A percentile compares a stretch with the other conserved stretches of the same genome.
These are phyloP conservation scores for Claviceps sp. DNA, from an alignment of 2,329 filamentous ascomycete species.

Conservation along the genomic window DNA sequence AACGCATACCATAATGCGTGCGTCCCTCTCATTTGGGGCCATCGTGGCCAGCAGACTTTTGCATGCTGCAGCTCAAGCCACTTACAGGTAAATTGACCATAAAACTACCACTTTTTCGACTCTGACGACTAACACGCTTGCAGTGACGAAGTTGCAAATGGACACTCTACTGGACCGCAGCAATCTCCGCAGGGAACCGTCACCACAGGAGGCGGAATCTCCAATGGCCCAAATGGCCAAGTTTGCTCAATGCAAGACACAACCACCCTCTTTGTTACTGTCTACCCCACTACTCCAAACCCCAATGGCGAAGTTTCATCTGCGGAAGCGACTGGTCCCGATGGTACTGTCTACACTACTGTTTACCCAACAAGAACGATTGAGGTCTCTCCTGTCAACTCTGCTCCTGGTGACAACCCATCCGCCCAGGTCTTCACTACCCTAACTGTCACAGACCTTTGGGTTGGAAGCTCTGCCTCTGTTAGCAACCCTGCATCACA, in stretches of 20 bases:
- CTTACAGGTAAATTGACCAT: conserved; percentile 18
- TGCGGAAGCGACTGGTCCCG: conserved; percentile 8
- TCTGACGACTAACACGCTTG: neutral
- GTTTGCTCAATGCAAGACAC: conserved; percentile 27
- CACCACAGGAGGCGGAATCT: conserved; percentile 3
- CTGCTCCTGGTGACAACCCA: conserved; percentile 7
- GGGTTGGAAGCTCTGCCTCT: conserved; percentile 12
- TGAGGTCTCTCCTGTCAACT: conserved; percentile 13
- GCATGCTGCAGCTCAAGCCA: conserved; percentile 18
- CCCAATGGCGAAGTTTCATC: conserved; percentile 3
- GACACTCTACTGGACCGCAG: conserved; percentile 4
- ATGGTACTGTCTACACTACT: conserved; percentile 10
- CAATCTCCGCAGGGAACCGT: conserved; percentile 3
- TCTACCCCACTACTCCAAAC: conserved; percentile 21
- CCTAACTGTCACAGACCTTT: conserved; percentile 21
- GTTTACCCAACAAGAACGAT: conserved; percentile 14
- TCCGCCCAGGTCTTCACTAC: conserved; percentile 20
- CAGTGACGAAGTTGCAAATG: conserved; percentile 8
- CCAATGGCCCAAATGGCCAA: conserved; percentile 7
- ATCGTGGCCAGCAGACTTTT: conserved; percentile 23
- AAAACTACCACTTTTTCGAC: neutral
- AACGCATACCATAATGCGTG: conserved; percentile 24
- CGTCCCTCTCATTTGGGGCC: conserved; percentile 20
- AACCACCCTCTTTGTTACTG: conserved; percentile 35
- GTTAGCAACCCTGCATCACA: conserved; percentile 1